These are phyloP conservation scores for Escovopsis sp. DNA, from an alignment of 2,329 filamentous ascomycete species.

Conservation along the genomic window DNA sequence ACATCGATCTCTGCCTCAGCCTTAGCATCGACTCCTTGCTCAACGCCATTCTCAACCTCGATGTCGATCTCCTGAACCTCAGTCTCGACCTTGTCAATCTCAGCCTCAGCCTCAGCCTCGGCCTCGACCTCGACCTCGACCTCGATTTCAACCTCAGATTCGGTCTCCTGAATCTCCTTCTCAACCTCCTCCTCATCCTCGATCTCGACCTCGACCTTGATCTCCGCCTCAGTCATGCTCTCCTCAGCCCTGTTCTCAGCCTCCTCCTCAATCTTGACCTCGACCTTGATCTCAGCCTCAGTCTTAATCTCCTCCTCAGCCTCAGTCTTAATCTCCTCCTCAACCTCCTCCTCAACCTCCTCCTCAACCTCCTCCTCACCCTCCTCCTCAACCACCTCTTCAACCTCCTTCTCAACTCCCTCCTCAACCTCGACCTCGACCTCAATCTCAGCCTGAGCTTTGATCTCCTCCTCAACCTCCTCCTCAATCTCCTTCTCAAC, in stretches of 20 bases:
- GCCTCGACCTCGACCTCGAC: neutral
- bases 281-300: too few species aligned
- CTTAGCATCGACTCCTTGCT: too few species aligned
- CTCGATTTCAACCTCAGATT: neutral
- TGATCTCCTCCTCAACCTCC: conserved; percentile 13
- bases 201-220: conserved; percentile 10
- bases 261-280: too few species aligned
- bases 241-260: too few species aligned
- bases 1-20: too few species aligned
- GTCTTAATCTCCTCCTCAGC: too few species aligned
- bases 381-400: neutral
- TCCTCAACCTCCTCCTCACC: neutral
- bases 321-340: neutral
- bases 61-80: too few species aligned
- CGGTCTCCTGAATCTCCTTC: neutral
- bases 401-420: neutral
- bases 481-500: too few species aligned
- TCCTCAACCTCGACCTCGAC: conserved; percentile 19
- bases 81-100: neutral
- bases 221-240: too few species aligned
- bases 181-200: conserved; percentile 22
- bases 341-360: neutral
- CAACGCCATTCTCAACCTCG: conserved; percentile 2
- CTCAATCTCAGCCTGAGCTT: too few species aligned
- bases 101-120: neutral